Evolutionary conservation across 345 rosid genomes (phyloP), one percentile per base, ranked within the genome.

Genomic region (Hibiscus tridactylites): DNA sequence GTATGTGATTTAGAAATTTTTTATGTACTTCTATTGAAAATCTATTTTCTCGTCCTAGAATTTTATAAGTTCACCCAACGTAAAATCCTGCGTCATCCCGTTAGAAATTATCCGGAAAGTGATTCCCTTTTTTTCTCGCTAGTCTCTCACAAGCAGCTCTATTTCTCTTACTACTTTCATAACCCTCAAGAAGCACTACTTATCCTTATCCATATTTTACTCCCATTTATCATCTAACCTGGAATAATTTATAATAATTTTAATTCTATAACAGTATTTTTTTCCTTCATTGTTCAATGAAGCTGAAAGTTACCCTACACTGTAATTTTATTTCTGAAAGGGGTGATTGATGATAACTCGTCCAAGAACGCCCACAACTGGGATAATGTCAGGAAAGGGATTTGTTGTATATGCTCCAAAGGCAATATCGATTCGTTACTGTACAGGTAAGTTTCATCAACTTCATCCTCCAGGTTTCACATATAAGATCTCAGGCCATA

Each of bases 311-410:
- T 59, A 16, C 47, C 53, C 24, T 33, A 33, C 37, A 33, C 37
- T 33, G 37, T 33, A 33, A 33, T 33, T 33, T 33, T 33, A 33
- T 0, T 4, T 33, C 37, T 5, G 37, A 33, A 5, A 33, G 98
- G 88, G 64, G 35, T 70, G 21, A 73, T 84, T 13, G 86, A 78
- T 42, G 68, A 81, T 15, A 60, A 72, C 76, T 52, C 65, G 28
- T 71, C 46, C 9, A 87, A 79, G 53, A 87, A 87, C 46, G 88
- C 79, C 58, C 72, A 89, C 37, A 88, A 83, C 73, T 90, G 95
- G 97, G 91, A 90, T 73, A 82, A 81, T 65, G 90, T 90, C 71
- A 86, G 91, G 76, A 94, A 85, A 82, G 96, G 98, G 19, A 76
- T 85, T 49, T 94, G 98, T 75, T 91, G 96, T 76, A 71, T 86